Base-by-base conservation (phyloP, 2,329 filamentous ascomycete genomes). In the Parafenestella ontariensis region DNA sequence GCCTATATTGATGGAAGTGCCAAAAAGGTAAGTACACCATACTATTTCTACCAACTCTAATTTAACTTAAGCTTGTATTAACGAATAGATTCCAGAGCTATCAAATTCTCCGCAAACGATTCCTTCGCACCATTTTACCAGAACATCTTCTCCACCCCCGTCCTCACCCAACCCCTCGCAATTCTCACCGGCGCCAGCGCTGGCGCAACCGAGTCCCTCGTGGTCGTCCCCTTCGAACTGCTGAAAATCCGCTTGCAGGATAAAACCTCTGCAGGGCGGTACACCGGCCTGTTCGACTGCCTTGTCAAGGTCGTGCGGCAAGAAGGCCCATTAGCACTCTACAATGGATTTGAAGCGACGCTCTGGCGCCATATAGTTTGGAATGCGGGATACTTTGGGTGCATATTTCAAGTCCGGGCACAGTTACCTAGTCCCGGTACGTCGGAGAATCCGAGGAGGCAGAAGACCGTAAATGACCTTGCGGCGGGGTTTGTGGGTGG, bases 351-450 rank as follows among this genome's bases (percentile, higher is more conserved):
- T 34, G 69, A 72, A 53, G 66, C 66, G 4, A 72, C 69, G 26
- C 56, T 72, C 2, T 72, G 69, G 69, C 47, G 69, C 17, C 69
- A 72, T 36, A 68, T 72, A 5, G 68, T 72, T 6, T 72, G 69
- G 68, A 72, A 72, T 31, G 68, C 69, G 2, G 69, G 68, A 4
- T 72, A 72, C 46, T 72, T 72, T 56, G 69, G 69, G 5, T 72
- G 69, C 36, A 70, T 72, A 20, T 72, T 70, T 46, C 68, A 70
- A 18, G 69, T 72, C 6, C 56, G 69, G 15, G 56, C 59, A 15
- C 61, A 65, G 47, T 26, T 72, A 13, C 65, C 69, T 18, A 34
- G 52, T 13, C 66, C 65, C 9, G 36, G 47, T 2, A 46, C 33
- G 8, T 48, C 50, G 18, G 17, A 34, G 9, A 69, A 66, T 45